phyloP scores from a whole-genome alignment of 2,329 filamentous ascomycete species.

The Eutypella sp. region DNA sequence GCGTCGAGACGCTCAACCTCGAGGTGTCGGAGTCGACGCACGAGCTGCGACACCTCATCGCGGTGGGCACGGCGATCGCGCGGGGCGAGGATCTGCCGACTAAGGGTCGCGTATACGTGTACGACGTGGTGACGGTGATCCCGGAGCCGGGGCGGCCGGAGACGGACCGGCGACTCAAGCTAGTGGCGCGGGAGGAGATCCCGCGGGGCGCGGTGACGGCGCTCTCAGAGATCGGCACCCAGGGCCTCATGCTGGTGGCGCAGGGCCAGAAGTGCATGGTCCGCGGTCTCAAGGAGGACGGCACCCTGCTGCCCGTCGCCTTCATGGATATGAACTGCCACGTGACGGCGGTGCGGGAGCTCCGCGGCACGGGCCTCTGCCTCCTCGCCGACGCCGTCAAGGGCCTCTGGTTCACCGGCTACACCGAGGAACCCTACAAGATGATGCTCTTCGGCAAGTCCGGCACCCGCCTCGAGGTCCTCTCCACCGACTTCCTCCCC shows the following conservation, averaged over 20 bases:
- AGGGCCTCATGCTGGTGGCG: slow-evolving; percentile 82
- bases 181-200: slow-evolving; percentile 85
- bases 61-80: slow-evolving; percentile 79
- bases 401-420: slow-evolving; percentile 93
- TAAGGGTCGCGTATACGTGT: slow-evolving; percentile 80
- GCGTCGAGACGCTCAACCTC: slow-evolving; percentile 76
- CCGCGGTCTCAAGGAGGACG: slow-evolving; percentile 90
- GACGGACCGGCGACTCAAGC: slow-evolving; percentile 78
- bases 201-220: slow-evolving; percentile 87
- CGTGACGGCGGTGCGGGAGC: slow-evolving; percentile 76
- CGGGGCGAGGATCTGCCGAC: slow-evolving; percentile 87
- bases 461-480: slow-evolving; percentile 68
- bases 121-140: slow-evolving; percentile 87
- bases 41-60: slow-evolving; percentile 75
- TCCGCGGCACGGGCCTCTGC: slow-evolving; percentile 78
- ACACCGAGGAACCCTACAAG: slow-evolving; percentile 93
- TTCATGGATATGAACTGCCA: slow-evolving; percentile 98
- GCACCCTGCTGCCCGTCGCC: slow-evolving; percentile 84
- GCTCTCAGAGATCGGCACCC: slow-evolving; percentile 76
- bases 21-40: slow-evolving; percentile 90
- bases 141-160: slow-evolving; percentile 82
- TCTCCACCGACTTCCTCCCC: slow-evolving; percentile 83
- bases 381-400: slow-evolving; percentile 87
- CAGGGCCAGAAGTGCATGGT: slow-evolving; percentile 99
- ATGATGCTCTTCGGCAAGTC: slow-evolving; percentile 92